Percentiles rank a stretch among this genome's conserved stretches.
Evolutionary conservation across 257 asterid species (phyloP).

Genomic region (Scutellaria barbata): DNA sequence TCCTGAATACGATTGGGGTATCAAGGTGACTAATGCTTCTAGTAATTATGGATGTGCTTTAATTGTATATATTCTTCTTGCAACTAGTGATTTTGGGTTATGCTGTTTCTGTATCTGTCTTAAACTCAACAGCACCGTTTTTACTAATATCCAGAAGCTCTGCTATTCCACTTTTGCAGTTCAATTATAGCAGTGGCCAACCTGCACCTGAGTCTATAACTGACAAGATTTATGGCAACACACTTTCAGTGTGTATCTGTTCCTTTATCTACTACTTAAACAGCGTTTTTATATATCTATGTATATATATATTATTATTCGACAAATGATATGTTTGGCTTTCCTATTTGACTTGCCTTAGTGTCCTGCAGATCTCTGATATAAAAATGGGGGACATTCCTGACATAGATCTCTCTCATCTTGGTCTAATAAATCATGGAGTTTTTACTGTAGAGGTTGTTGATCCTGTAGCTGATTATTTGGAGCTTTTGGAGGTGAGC

Average conservation of each 20-base stretch:
- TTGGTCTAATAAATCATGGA: slow-evolving; percentile 67
- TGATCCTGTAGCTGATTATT: slow-evolving; percentile 91
- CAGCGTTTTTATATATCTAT: too few relatives aligned
- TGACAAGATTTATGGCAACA: slow-evolving; percentile 94
- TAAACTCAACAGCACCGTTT: not conserved
- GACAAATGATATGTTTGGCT: slow-evolving; percentile 30
- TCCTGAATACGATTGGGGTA: slow-evolving; percentile 99
- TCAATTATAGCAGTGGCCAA: slow-evolving; percentile 98
- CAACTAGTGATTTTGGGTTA: not conserved
- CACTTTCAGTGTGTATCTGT: slow-evolving; percentile 79
- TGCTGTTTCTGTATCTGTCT: slow-evolving; percentile 10
- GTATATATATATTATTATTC: too few relatives aligned
- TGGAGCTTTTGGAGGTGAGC: slow-evolving; percentile 96
- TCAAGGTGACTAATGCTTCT: slow-evolving; percentile 62
- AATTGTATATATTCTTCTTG: not conserved
- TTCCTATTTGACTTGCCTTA: slow-evolving; percentile 39
- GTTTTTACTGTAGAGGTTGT: slow-evolving; percentile 81
- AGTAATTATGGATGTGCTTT: slow-evolving; percentile 1
- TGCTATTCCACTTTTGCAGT: slow-evolving; percentile 58
- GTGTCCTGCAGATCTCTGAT: slow-evolving; percentile 76
- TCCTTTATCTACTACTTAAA: slow-evolving; percentile 3
- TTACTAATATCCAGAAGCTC: not conserved
- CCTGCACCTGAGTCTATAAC: slow-evolving; percentile 99
- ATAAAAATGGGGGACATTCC: slow-evolving; percentile 82
- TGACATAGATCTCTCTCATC: slow-evolving; percentile 74